Conservation (phyloP, 2,329 filamentous ascomycete genomes). For the Sphaerostilbella broomeana region DNA sequence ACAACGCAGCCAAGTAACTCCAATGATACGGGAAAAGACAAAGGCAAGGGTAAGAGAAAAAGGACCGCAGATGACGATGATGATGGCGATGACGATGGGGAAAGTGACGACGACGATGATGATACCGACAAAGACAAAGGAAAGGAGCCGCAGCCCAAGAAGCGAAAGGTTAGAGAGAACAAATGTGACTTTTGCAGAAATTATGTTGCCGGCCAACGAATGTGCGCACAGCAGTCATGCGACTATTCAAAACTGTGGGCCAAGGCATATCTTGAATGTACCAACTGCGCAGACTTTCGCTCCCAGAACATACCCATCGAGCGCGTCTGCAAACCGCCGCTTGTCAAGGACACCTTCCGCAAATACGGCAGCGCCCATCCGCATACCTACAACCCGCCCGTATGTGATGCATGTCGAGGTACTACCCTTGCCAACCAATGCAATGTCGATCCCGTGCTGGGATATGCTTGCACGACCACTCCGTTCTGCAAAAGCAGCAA, state of each 20-base stretch:
- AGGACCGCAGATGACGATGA: not conserved
- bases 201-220: conserved; percentile 6
- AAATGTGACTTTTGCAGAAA: conserved; percentile 16
- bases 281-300: conserved; percentile 22
- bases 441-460: conserved; percentile 20
- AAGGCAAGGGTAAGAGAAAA: not conserved
- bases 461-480: conserved; percentile 14
- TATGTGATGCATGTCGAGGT: conserved; percentile 15
- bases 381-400: conserved; percentile 5
- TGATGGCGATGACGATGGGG: not conserved
- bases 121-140: not conserved
- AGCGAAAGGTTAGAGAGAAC: not conserved
- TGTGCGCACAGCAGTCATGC: conserved; percentile 11
- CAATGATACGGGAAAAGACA: not conserved
- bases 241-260: conserved; percentile 10
- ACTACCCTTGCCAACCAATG: conserved; percentile 9
- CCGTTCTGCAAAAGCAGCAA: conserved; percentile 13
- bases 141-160: not conserved
- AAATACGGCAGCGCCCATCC: conserved; percentile 16
- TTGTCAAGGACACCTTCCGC: conserved; percentile 8
- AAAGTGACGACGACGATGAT: not conserved
- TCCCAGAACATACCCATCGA: conserved; percentile 1
- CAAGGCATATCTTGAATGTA: conserved; percentile 18
- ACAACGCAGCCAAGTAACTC: no score
- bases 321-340: conserved; percentile 13